phyloP scores from a whole-genome alignment of 805 yeast species.

The Kurtzmaniella cleridarum region DNA sequence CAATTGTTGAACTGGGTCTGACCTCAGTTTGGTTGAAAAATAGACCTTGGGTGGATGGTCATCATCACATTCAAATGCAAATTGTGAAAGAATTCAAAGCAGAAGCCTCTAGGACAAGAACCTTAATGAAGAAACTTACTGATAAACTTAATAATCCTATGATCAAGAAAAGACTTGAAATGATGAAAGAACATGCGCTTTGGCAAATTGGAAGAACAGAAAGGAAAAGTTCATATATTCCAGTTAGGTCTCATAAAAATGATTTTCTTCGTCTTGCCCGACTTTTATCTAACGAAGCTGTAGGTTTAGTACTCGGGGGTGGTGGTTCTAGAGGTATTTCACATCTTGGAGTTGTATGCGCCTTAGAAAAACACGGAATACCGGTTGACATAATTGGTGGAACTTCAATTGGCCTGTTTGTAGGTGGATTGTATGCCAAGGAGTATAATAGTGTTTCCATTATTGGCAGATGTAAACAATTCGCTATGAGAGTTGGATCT shows the following conservation, averaged over 20 bases:
- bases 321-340: conserved; percentile 97
- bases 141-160: conserved; percentile 31
- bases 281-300: conserved; percentile 84
- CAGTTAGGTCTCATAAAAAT: conserved; percentile 59
- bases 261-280: conserved; percentile 90
- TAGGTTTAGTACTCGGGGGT: conserved; percentile 93
- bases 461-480: conserved; percentile 83
- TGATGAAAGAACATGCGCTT: conserved; percentile 13
- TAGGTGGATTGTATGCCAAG: conserved; percentile 91
- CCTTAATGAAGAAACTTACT: conserved; percentile 31
- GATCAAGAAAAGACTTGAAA: conserved; percentile 26
- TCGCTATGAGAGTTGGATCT: conserved; percentile 75
- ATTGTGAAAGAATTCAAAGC: conserved; percentile 17
- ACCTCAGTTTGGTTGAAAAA: conserved; percentile 81
- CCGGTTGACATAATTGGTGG: conserved; percentile 96
- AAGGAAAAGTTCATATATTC: conserved; percentile 14
- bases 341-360: conserved; percentile 87
- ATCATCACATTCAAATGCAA: conserved; percentile 83
- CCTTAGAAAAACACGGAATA: conserved; percentile 85
- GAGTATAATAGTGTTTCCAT: conserved; percentile 90
- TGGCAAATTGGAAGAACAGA: neutral
- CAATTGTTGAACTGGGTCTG: conserved; percentile 77
- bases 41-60: conserved; percentile 87
- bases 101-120: conserved; percentile 10
- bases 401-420: conserved; percentile 92